phyloP scores from a whole-genome alignment of 129 eudicot species.

The Pulicaria dysenterica region DNA sequence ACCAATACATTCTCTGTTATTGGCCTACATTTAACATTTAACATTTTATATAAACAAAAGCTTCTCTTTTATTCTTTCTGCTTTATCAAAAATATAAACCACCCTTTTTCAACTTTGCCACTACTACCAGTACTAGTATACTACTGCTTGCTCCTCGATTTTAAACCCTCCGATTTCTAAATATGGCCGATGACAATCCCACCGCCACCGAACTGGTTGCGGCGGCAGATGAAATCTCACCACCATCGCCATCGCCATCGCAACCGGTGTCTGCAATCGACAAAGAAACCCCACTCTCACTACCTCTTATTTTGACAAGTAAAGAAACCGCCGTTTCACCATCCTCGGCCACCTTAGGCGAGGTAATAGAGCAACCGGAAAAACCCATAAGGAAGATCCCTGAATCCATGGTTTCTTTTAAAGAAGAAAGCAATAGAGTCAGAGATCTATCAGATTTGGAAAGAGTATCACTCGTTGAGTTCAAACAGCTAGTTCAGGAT shows the following conservation, averaged over 20 bases:
- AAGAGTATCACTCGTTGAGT: conserved; percentile 43
- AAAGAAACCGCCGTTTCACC: conserved; percentile 28
- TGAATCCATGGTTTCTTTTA: conserved; percentile 48
- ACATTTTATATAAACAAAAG: too few species aligned
- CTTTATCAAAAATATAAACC: too few species aligned
- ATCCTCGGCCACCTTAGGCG: conserved; percentile 16
- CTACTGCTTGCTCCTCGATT: background rate
- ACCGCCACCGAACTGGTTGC: conserved; percentile 26
- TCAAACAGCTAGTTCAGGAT: conserved; percentile 44
- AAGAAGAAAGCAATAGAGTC: conserved; percentile 55
- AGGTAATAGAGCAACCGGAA: conserved; percentile 33
- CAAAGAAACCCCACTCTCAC: conserved; percentile 33
- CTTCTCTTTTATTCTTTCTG: too few species aligned
- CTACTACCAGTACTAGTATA: too few species aligned
- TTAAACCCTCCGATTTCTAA: conserved; percentile 22
- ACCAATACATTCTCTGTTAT: too few species aligned
- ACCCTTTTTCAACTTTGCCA: too few species aligned
- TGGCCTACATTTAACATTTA: too few species aligned
- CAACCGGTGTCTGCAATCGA: conserved; percentile 16
- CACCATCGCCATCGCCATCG: background rate
- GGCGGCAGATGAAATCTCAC: conserved; percentile 17
- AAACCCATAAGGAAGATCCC: conserved; percentile 35
- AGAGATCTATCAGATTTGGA: conserved; percentile 54
- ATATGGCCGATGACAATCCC: conserved; percentile 35
- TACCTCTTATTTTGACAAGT: conserved; percentile 24